Evolutionary conservation across 768 basidiomycete genomes (phyloP), one percentile per base, ranked within the genome.

Genomic region (Cystobasidium tubakii): DNA sequence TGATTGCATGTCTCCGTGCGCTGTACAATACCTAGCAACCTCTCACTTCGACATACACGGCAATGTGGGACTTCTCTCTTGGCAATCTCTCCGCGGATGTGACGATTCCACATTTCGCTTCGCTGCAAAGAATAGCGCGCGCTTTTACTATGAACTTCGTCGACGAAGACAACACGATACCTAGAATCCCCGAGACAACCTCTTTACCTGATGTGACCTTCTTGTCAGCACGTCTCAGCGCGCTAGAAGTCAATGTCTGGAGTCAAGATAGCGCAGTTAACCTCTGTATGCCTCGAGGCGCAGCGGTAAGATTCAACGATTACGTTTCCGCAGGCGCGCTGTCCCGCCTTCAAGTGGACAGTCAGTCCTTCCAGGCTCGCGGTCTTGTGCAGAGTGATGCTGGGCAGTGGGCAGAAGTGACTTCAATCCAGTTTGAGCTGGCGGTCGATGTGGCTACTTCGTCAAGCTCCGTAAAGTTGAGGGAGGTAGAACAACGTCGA

Each of bases 181-280:
- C 92, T 0, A 79, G 83, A 1, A 88, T 88, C 55, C 90, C 87
- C 77, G 79, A 84, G 34, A 44, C 88, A 7, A 84, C 84, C 31
- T 74, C 85, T 10, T 89, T 90, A 77, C 90, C 91, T 15, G 95
- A 98, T 82, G 93, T 92, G 39, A 96, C 93, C 0, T 91, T 95
- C 78, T 81, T 92, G 77, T 92, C 90, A 74, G 78, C 94, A 25
- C 81, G 84, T 0, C 36, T 91, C 34, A 84, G 83, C 50, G 78
- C 83, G 1, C 63, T 89, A 25, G 86, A 90, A 66, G 76, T 85
- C 7, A 85, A 85, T 1, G 87, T 88, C 83, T 82, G 82, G 73
- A 84, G 85, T 7, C 85, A 83, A 1, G 80, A 81, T 34, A 84
- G 86, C 25, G 87, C 87, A 36, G 89, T 13, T 83, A 87, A 29